Evolutionary conservation across 768 basidiomycete genomes (phyloP), one percentile per base, ranked within the genome.

Genomic region (Calocybe gangraenosa): DNA sequence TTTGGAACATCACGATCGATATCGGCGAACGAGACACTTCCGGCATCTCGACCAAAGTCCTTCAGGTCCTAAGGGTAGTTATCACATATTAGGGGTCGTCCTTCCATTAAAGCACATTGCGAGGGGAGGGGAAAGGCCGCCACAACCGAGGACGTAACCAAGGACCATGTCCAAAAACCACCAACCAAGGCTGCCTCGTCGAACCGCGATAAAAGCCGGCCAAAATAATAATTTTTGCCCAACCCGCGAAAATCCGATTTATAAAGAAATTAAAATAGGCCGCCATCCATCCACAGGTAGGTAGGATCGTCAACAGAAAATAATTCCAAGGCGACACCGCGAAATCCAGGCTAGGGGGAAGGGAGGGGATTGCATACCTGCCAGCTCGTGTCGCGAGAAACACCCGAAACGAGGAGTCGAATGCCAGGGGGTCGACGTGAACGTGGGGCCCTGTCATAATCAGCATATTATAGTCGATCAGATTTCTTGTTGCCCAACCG

Each of bases 361-460:
- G 56, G 61, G 61, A 28, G 5, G 63, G 58, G 64, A 49, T 53
- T 61, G 67, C 87, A 71, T 82, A 98, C 94, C 92, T 98, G 94
- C 94, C 94, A 98, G 66, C 93, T 96, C 37, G 92, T 95, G 62
- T 94, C 90, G 62, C 87, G 84, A 54, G 92, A 90, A 53, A 98
- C 79, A 44, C 92, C 92, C 31, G 86, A 79, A 48, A 99, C 91
- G 49, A 87, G 74, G 46, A 97, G 73, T 54, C 92, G 84, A 48
- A 86, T 79, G 7, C 90, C 90, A 47, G 85, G 82, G 46, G 89
- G 88, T 46, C 89, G 74, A 37, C 87, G 81, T 31, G 85, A 71
- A 34, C 89, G 82, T 32, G 81, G 70, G 35, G 78, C 78, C 49
- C 70, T 70, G 58, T 37, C 13, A 50, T 40, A 47, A 31, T 28